Evolutionary conservation across 1,284 basidiomycete genomes (phyloP), one percentile per base, ranked within the genome.

Genomic region (Waitea zeae): DNA sequence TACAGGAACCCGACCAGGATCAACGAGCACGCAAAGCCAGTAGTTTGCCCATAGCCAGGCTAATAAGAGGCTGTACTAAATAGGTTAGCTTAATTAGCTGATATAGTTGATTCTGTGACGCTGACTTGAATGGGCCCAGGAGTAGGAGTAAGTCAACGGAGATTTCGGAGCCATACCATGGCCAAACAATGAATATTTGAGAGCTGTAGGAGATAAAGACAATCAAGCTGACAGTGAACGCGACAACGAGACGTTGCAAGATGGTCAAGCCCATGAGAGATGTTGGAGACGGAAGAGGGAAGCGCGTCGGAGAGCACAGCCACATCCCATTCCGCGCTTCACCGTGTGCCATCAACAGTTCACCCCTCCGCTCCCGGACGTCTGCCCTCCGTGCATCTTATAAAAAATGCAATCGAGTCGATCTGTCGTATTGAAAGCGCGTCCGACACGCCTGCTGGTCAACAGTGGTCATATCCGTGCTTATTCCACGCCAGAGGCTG

Each of bases 151-250:
- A 69, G 40, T 84, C 74, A 15, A 79, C 53, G 5, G 81, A 79
- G 40, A 81, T 43, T 33, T 54, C 73, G 22, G 65, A 52, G 30
- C 83, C 80, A 47, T 89, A 89, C 82, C 83, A 90, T 27, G 88
- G 88, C 80, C 83, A 86, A 52, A 92, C 73, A 42, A 95, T 63
- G 53, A 83, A 90, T 48, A 90, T 68, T 53, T 96, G 90, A 2
- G 80, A 72, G 11, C 81, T 78, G 52, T 87, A 87, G 1, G 82
- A 70, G 45, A 95, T 88, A 56, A 93, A 96, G 31, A 63, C 71
- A 44, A 96, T 92, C 31, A 96, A 68, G 44, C 57, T 58, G 30
- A 78, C 57, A 34, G 87, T 87, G 43, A 74, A 69, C 43, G 64
- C 61, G 50, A 86, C 74, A 47, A 77, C 59, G 38, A 84, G 54